Base-by-base conservation (phyloP, 306 rosid genomes). In the Fagus sylvatica region DNA sequence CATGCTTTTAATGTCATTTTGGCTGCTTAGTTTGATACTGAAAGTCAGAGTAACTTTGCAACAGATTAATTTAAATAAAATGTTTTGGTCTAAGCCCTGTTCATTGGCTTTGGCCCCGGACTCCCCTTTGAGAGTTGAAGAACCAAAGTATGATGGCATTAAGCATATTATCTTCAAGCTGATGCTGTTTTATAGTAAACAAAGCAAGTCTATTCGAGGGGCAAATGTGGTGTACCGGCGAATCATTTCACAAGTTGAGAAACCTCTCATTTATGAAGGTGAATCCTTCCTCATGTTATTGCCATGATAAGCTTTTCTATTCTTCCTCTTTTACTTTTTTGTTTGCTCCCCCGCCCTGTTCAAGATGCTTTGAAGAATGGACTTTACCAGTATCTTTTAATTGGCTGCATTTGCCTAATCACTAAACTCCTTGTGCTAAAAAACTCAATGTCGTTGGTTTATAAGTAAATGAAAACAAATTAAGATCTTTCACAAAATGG, bases 201-300 rank as follows among this genome's bases (percentile, higher is more conserved):
- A 96, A 84, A 93, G 98, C 90, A 90, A 53, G 85, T 91, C 96
- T 12, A 93, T 96, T 86, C 92, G 99, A 62, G 97, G 96, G 62
- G 99, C 98, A 40, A 93, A 91, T 84, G 96, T 88, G 8, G 93
- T 91, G 1, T 96, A 88, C 79, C 74, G n/a, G 64, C 82, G 99
- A 78, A 89, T 96, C 30, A 33, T 87, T 74, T 86, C 94, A 0
- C 99, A 96, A 85, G 94, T 91, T 80, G 97, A 93, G 74, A 86
- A 83, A 81, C 97, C 97, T 8, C 91, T 85, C 41, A 96, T 91
- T 79, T 96, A 93, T 53, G 89, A 93, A 86, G 98, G 99, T 93
- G 59, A 37, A 2, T 53, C 73, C 66, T 41, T 53, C 36, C 55
- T 39, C 74, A 40, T 56, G 17, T 17, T 15, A 3, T 4, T 32